Conservation (phyloP, 148 eudicot genomes). For the Camellia japonica region DNA sequence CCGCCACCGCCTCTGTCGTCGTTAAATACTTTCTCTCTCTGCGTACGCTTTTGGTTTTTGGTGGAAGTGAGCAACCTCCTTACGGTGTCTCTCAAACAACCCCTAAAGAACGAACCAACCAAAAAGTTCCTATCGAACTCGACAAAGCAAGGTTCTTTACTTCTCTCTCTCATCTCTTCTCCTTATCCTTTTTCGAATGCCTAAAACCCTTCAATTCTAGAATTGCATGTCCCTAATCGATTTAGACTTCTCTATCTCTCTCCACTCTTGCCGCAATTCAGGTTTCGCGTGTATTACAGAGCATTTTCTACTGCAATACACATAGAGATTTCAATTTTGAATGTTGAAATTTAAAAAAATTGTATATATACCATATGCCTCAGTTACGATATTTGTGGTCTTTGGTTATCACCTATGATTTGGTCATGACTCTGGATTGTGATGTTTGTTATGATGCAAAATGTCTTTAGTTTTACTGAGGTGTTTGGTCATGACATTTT, state of each 20-base stretch:
- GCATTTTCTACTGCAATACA: not conserved
- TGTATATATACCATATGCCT: no score
- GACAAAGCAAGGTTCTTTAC: not conserved
- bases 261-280: constrained; percentile 2
- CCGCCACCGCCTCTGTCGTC: not conserved
- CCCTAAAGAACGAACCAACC: not conserved
- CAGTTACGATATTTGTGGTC: no score
- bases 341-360: not conserved
- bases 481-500: no score
- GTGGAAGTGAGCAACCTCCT: not conserved
- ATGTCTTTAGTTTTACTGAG: no score
- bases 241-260: not conserved
- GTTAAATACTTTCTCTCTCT: not conserved
- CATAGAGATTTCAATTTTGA: not conserved
- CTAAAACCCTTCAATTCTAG: not conserved
- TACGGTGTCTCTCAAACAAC: not conserved
- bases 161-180: not conserved
- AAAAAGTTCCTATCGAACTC: not conserved
- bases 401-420: no score
- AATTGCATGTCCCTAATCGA: not conserved
- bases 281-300: not conserved
- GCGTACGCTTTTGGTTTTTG: not conserved
- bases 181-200: not conserved
- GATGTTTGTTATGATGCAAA: no score
- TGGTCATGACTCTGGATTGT: no score